Conservation (phyloP, 176 grass and related monocot genomes). For the Rhipidocladum racemiflorum region DNA sequence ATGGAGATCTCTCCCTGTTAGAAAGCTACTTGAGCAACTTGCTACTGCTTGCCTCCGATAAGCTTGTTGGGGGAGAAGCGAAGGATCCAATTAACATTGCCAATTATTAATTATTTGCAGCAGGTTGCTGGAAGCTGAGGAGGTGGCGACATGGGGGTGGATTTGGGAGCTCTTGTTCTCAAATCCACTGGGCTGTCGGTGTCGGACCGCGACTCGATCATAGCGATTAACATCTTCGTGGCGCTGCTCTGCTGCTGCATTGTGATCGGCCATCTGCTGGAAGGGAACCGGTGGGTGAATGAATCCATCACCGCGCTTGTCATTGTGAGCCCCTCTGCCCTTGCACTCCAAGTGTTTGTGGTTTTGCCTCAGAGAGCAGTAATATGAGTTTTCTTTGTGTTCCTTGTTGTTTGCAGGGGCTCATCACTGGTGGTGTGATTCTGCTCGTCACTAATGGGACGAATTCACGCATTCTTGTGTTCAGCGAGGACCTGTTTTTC, state of each 20-base stretch:
- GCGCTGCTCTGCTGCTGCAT: constrained; percentile 84
- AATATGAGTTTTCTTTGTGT: neutral
- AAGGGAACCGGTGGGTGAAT: constrained; percentile 86
- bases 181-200: constrained; percentile 6
- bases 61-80: neutral
- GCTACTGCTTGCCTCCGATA: neutral
- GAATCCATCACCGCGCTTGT: constrained; percentile 81
- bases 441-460: constrained; percentile 47
- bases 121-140: constrained; percentile 25
- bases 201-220: constrained; percentile 56
- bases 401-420: constrained; percentile 43
- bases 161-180: constrained; percentile 41
- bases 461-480: constrained; percentile 71
- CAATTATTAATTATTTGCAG: neutral
- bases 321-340: constrained; percentile 41
- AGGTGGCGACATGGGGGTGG: constrained; percentile 39
- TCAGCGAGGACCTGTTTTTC: constrained; percentile 91
- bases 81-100: neutral
- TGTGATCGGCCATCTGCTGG: constrained; percentile 85
- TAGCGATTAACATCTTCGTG: constrained; percentile 89
- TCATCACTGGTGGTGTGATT: constrained; percentile 74
- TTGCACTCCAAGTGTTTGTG: neutral
- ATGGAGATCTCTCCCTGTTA: constrained; percentile 9
- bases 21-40: neutral
- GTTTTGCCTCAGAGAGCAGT: neutral